These are phyloP conservation scores for Ascochyta lentis DNA, from an alignment of 2,329 filamentous ascomycete genomes.

Conservation along the genomic window DNA sequence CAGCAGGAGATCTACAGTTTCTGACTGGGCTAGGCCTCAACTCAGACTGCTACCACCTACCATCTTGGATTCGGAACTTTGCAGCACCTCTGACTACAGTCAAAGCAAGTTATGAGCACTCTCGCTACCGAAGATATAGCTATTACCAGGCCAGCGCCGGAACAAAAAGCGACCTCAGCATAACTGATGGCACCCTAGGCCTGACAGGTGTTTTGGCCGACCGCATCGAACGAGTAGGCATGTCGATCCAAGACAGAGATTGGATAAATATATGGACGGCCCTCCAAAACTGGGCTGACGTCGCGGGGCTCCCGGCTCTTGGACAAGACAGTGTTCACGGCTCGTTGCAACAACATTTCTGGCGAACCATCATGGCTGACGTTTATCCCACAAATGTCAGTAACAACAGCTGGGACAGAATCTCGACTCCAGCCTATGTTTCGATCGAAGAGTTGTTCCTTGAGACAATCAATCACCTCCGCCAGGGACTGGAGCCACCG, in stretches of 20 bases:
- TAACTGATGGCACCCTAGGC: not conserved
- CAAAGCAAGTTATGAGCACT: not conserved
- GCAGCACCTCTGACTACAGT: not conserved
- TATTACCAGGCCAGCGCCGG: not conserved
- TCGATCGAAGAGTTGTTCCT: too few species aligned
- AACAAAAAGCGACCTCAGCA: not conserved
- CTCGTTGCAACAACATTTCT: not conserved
- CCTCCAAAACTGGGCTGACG: not conserved
- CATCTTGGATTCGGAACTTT: constrained; percentile 7
- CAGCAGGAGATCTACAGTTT: not conserved
- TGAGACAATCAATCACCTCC: not conserved
- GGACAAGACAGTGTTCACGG: not conserved
- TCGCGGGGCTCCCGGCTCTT: not conserved
- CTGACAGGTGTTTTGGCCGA: not conserved
- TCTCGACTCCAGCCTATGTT: too few species aligned
- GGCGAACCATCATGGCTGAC: constrained; percentile 1
- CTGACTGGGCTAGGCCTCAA: constrained; percentile 1
- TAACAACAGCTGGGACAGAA: too few species aligned
- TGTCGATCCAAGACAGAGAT: not conserved
- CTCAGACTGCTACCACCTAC: not conserved
- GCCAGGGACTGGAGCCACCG: not conserved
- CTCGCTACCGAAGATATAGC: not conserved
- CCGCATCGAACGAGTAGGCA: not conserved
- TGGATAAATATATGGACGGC: not conserved
- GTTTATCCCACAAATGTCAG: not conserved